These are phyloP conservation scores for Climacium dendroides DNA, from an alignment of 225 moss, liverwort and hornwort genomes.

Conservation along the genomic window DNA sequence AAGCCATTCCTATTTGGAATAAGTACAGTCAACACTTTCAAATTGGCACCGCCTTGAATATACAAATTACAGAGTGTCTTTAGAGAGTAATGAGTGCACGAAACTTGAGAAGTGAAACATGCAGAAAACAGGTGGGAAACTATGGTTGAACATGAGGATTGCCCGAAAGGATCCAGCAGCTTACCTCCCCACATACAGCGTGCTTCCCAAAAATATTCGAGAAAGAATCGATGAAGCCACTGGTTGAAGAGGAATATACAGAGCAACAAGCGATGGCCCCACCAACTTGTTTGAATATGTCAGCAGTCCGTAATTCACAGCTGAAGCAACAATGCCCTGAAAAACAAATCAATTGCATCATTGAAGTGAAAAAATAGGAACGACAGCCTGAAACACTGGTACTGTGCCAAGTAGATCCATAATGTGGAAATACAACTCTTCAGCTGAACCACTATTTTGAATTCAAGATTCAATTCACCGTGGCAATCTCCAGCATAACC, in stretches of 20 bases:
- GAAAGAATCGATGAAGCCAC: conserved; percentile 65
- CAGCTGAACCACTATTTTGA: background rate
- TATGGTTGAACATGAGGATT: background rate
- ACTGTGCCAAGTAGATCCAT: background rate
- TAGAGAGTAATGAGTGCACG: background rate
- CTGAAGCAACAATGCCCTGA: conserved; percentile 87
- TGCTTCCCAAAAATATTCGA: conserved; percentile 63
- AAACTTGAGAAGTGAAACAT: background rate
- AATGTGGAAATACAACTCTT: background rate
- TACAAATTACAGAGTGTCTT: background rate
- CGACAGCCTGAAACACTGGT: background rate
- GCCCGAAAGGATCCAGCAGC: background rate
- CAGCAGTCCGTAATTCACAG: conserved; percentile 74
- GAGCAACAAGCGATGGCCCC: conserved; percentile 80
- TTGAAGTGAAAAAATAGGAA: background rate
- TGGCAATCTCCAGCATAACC: background rate
- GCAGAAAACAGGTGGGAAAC: background rate
- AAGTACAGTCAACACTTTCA: background rate
- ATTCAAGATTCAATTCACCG: background rate
- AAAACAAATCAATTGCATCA: background rate
- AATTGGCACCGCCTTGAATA: background rate
- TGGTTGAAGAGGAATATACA: conserved; percentile 88
- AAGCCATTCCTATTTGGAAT: background rate
- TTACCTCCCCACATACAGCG: conserved; percentile 78
- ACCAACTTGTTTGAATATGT: conserved; percentile 71